Conservation (phyloP, 1,284 basidiomycete genomes). For the Ganoderma resinaceum region DNA sequence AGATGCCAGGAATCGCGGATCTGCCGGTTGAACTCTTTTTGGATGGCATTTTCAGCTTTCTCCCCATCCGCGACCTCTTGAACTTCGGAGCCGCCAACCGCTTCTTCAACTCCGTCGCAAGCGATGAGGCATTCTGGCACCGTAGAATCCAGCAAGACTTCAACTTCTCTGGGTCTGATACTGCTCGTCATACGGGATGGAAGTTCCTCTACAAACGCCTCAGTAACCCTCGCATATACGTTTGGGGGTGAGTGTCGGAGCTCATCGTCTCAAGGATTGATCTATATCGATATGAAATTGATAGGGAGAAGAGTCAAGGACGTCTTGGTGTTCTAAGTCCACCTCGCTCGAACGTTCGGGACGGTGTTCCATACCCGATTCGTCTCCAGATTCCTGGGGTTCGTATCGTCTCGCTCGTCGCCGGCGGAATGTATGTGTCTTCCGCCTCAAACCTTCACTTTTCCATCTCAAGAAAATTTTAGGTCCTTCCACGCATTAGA, state of each 20-base stretch:
- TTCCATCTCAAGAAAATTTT: constrained; percentile 1
- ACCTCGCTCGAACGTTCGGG: constrained; percentile 45
- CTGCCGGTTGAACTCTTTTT: constrained; percentile 77
- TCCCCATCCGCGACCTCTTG: constrained; percentile 67
- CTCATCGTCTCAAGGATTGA: background rate
- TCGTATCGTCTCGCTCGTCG: constrained; percentile 77
- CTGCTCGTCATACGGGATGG: constrained; percentile 78
- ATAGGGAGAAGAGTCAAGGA: constrained; percentile 63
- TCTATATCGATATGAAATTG: constrained; percentile 2
- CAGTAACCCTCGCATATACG: constrained; percentile 63
- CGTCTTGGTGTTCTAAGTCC: constrained; percentile 60
- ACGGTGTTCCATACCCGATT: constrained; percentile 66
- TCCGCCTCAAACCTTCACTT: constrained; percentile 30
- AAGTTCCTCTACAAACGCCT: constrained; percentile 82
- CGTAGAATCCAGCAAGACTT: constrained; percentile 75
- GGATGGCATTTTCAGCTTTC: constrained; percentile 71
- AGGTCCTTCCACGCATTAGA: constrained; percentile 87
- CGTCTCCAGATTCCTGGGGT: constrained; percentile 62
- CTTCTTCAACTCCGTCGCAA: constrained; percentile 61
- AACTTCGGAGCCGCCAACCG: constrained; percentile 63
- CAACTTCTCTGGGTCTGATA: constrained; percentile 74
- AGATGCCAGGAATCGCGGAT: constrained; percentile 46
- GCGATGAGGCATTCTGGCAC: constrained; percentile 86
- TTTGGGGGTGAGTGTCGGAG: constrained; percentile 75
- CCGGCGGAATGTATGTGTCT: constrained; percentile 77